These are phyloP conservation scores for Cyberlindnera nakhonratchasimensis DNA, from an alignment of 805 yeast species.

Conservation along the genomic window DNA sequence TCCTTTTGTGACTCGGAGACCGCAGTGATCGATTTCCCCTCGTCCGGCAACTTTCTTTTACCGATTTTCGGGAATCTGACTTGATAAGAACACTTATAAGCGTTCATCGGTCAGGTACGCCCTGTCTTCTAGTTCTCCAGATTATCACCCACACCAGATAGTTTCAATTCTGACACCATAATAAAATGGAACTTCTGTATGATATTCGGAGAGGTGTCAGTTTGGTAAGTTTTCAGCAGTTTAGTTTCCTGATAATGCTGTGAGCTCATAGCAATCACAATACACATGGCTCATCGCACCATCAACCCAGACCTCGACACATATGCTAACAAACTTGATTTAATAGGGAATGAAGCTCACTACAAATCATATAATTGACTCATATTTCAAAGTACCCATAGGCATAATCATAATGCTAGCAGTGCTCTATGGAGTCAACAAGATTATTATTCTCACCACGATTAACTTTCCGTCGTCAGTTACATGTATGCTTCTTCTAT, in stretches of 20 bases:
- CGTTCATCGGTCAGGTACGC: no score
- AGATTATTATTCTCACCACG: slow-evolving; percentile 23
- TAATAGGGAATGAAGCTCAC: slow-evolving; percentile 23
- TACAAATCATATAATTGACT: slow-evolving; percentile 19
- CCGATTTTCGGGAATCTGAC: background rate
- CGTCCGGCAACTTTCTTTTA: background rate
- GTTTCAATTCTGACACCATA: background rate
- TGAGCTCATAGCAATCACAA: background rate
- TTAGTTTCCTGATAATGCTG: background rate
- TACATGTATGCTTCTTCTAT: slow-evolving; percentile 60
- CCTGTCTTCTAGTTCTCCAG: no score
- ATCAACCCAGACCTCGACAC: no score
- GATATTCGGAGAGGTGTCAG: slow-evolving; percentile 1
- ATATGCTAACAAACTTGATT: no score
- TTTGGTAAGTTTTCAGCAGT: background rate
- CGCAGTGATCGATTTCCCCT: no score
- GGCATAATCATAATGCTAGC: slow-evolving; percentile 22
- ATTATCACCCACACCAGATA: no score
- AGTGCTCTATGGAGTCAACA: slow-evolving; percentile 27
- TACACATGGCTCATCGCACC: no score
- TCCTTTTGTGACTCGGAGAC: background rate
- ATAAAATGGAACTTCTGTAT: background rate
- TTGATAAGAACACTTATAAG: background rate
- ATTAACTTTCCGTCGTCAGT: slow-evolving; percentile 69
- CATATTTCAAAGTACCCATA: slow-evolving; percentile 25